Evolutionary conservation across 305 asterid species (phyloP).

Genomic region (Solanum hybrid): DNA sequence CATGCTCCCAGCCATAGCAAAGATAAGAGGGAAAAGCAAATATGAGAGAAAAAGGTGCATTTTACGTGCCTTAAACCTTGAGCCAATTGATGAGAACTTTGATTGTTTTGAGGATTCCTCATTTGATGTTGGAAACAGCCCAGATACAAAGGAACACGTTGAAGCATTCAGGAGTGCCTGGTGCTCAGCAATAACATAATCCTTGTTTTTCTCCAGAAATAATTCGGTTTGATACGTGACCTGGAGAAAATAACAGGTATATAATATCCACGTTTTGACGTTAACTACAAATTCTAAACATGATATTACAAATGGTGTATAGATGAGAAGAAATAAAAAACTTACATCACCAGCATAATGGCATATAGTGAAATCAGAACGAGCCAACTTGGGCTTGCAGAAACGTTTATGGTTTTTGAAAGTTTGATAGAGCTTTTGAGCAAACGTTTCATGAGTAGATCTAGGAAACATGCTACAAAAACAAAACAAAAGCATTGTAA

Average conservation of each 20-base stretch:
- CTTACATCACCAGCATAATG: slow-evolving; percentile 99
- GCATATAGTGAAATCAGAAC: slow-evolving; percentile 84
- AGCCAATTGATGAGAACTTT: slow-evolving; percentile 90
- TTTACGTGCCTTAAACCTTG: slow-evolving; percentile 77
- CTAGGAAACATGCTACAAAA: slow-evolving; percentile 89
- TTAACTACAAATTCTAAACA: not conserved
- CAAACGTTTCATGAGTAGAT: slow-evolving; percentile 93
- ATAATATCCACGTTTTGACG: not conserved
- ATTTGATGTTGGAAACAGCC: slow-evolving; percentile 63
- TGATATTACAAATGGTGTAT: not conserved
- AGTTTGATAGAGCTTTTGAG: slow-evolving; percentile 89
- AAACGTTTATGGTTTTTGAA: slow-evolving; percentile 82
- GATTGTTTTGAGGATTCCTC: slow-evolving; percentile 91
- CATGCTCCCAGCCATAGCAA: slow-evolving; percentile 6
- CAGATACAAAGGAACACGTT: slow-evolving; percentile 66
- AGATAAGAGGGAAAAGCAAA: not conserved
- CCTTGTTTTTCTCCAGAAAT: slow-evolving; percentile 96
- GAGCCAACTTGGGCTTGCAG: slow-evolving; percentile 93
- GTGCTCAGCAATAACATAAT: slow-evolving; percentile 95
- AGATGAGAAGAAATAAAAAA: slow-evolving; percentile 6
- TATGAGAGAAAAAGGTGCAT: not conserved
- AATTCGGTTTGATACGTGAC: slow-evolving; percentile 93
- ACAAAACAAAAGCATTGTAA: slow-evolving; percentile 11
- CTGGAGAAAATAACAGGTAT: slow-evolving; percentile 27
- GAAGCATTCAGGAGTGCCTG: slow-evolving; percentile 89